Conservation (phyloP, 2,329 filamentous ascomycete genomes). For the Trichophyton benhamiae region DNA sequence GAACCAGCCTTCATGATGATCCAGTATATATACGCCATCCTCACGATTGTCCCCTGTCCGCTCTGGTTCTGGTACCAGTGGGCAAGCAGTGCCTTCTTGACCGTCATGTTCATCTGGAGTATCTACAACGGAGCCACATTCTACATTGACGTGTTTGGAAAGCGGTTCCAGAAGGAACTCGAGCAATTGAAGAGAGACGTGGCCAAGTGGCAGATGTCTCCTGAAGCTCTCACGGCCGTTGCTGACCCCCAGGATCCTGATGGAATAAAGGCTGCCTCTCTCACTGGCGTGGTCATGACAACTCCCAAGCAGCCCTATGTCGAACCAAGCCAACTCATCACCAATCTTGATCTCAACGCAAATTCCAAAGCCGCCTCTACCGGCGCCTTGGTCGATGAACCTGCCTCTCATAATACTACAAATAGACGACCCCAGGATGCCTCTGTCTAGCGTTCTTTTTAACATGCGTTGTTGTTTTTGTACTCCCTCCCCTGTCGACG, state of each 20-base stretch:
- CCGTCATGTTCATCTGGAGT: conserved; percentile 80
- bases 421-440: conserved; percentile 2
- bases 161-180: conserved; percentile 89
- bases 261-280: background rate
- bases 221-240: conserved; percentile 5
- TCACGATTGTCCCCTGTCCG: conserved; percentile 90
- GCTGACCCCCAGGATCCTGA: background rate
- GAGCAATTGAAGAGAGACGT: conserved; percentile 83
- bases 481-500: background rate
- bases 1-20: conserved; percentile 92
- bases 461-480: background rate
- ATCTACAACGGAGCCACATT: conserved; percentile 95
- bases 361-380: background rate
- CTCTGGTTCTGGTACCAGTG: conserved; percentile 86
- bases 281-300: conserved; percentile 1
- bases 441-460: background rate
- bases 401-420: background rate
- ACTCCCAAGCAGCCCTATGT: background rate
- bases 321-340: background rate
- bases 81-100: conserved; percentile 64
- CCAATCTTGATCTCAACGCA: background rate
- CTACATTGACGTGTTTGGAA: conserved; percentile 97
- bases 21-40: conserved; percentile 77
- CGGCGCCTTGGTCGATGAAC: background rate
- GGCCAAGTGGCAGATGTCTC: conserved; percentile 62